Evolutionary conservation across 179 eudicot species (phyloP).

Genomic region (Beta lomatogona): DNA sequence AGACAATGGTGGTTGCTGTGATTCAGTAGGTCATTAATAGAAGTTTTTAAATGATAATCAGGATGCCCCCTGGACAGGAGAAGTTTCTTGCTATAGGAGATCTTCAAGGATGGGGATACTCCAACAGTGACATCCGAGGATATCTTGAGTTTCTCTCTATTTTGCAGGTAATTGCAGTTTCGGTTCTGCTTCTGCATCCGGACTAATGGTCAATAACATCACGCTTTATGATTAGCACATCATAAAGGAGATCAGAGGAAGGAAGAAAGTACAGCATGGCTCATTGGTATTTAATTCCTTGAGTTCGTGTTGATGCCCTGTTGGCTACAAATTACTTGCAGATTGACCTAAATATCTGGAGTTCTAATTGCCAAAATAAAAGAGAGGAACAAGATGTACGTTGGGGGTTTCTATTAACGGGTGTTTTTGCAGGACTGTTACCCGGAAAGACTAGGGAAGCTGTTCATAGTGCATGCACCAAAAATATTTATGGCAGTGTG

Average conservation of each 20-base stretch:
- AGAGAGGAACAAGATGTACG: background rate
- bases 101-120: slow-evolving; percentile 75
- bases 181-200: background rate
- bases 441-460: slow-evolving; percentile 73
- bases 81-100: slow-evolving; percentile 63
- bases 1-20: background rate
- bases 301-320: background rate
- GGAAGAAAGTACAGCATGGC: too few relatives aligned
- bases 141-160: slow-evolving; percentile 60
- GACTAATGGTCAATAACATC: background rate
- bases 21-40: background rate
- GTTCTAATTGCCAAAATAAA: background rate
- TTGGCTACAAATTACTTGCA: background rate
- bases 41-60: slow-evolving; percentile 26
- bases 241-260: background rate
- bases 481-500: slow-evolving; percentile 61
- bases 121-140: slow-evolving; percentile 66
- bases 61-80: slow-evolving; percentile 66
- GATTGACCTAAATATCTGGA: background rate
- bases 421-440: slow-evolving; percentile 57
- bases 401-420: background rate
- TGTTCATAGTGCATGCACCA: slow-evolving; percentile 55
- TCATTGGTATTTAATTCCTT: background rate
- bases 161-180: slow-evolving; percentile 56
- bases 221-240: too few relatives aligned